A percentile compares a stretch with the other conserved stretches of the same genome.
phyloP scores from a whole-genome alignment of 257 asterid genomes.

The Nicotiana tomentosiformis region DNA sequence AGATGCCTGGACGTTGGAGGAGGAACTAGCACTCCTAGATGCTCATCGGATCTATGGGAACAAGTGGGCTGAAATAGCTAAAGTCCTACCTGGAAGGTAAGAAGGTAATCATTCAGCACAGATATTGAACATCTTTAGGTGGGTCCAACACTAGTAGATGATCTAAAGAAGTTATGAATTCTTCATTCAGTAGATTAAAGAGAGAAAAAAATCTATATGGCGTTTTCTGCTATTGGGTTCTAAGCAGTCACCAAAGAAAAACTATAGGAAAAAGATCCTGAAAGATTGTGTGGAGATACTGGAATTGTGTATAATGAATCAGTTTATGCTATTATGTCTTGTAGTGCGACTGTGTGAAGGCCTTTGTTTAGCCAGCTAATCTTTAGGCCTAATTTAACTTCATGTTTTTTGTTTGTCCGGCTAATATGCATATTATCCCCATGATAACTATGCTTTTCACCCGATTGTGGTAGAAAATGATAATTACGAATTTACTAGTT shows the following conservation, averaged over 20 bases:
- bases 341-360: background rate
- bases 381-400: background rate
- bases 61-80: conserved; percentile 98
- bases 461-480: background rate
- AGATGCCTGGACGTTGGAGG: conserved; percentile 94
- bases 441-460: background rate
- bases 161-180: background rate
- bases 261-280: background rate
- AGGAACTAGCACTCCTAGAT: conserved; percentile 71
- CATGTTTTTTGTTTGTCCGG: background rate
- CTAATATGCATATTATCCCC: background rate
- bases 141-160: background rate
- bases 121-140: background rate
- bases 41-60: conserved; percentile 84
- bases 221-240: background rate
- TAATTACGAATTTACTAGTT: background rate
- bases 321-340: background rate
- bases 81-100: conserved; percentile 76
- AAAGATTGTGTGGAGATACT: background rate
- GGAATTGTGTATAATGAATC: background rate
- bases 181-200: background rate
- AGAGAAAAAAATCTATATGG: background rate
- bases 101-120: conserved; percentile 42
- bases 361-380: background rate
- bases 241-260: background rate